A percentile compares a stretch with the other conserved stretches of the same genome.
Conservation (phyloP, 1,139 yeast species). For the Protomyces inouyei region DNA sequence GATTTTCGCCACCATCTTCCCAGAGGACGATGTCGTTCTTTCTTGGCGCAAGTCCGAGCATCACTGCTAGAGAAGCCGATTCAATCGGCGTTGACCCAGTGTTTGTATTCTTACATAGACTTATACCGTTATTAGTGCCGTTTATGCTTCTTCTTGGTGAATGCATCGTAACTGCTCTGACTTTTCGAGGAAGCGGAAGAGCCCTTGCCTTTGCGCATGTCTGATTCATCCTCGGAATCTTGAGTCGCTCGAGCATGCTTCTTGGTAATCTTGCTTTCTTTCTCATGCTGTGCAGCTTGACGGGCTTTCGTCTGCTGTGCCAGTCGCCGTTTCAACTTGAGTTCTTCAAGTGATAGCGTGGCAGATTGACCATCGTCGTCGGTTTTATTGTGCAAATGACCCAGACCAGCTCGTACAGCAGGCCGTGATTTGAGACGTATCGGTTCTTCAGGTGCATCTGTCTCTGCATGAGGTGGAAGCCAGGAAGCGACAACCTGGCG, state of each 20-base stretch:
- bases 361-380: not conserved
- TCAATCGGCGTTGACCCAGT: not conserved
- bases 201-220: not conserved
- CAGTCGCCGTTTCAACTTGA: not conserved
- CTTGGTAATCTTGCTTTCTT: too few relatives aligned
- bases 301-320: not conserved
- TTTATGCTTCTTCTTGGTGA: not conserved
- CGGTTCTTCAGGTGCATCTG: not conserved
- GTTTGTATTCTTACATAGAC: not conserved
- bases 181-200: not conserved
- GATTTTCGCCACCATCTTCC: constrained; percentile 97
- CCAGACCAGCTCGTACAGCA: not conserved
- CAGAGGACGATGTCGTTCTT: constrained; percentile 53
- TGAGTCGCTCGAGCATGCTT: not conserved
- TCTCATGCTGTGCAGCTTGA: not conserved
- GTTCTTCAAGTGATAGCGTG: not conserved
- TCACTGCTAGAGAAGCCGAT: not conserved
- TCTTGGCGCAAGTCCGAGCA: constrained; percentile 14
- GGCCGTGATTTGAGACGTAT: not conserved
- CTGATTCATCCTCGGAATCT: not conserved
- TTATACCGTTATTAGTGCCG: not conserved
- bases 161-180: not conserved
- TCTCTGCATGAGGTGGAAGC: constrained; percentile 3
- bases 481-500: constrained; percentile 18
- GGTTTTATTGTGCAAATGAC: not conserved